These are phyloP conservation scores for Saprolegnia parasitica DNA, from an alignment of 352 stramenopile species.

Conservation along the genomic window DNA sequence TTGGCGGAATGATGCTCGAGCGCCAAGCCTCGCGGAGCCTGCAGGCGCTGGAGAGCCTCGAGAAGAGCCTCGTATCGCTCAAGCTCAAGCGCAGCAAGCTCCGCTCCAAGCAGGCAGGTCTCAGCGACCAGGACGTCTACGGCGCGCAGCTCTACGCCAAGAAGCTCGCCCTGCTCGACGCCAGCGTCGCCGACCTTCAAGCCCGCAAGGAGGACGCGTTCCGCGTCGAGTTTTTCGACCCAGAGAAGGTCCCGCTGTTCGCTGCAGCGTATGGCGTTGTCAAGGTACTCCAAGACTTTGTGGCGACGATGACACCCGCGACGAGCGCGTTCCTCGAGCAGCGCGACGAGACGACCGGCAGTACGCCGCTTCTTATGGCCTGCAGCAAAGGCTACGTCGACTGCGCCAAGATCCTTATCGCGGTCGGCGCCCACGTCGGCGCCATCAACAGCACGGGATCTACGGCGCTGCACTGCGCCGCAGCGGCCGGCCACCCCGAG, in stretches of 20 bases:
- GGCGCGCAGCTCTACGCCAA: neutral
- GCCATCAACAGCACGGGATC: constrained; percentile 8
- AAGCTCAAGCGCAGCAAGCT: constrained; percentile 11
- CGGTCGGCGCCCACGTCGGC: constrained; percentile 18
- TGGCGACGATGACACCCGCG: constrained; percentile 21
- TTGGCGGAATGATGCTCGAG: neutral
- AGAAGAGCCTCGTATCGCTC: neutral
- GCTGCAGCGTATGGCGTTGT: constrained; percentile 12
- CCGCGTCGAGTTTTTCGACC: neutral
- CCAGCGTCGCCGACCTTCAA: neutral
- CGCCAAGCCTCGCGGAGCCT: neutral
- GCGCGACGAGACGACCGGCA: constrained; percentile 11
- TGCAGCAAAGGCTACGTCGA: constrained; percentile 24
- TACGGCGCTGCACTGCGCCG: constrained; percentile 24
- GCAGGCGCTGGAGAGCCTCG: neutral
- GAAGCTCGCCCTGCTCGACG: constrained; percentile 3
- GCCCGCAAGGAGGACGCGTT: constrained; percentile 15
- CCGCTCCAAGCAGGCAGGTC: constrained; percentile 9
- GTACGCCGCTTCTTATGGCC: constrained; percentile 16
- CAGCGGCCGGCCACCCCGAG: constrained; percentile 13
- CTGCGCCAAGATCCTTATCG: constrained; percentile 29
- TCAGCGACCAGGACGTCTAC: neutral
- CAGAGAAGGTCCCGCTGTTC: constrained; percentile 12
- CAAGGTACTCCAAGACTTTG: constrained; percentile 18
- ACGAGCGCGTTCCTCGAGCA: constrained; percentile 23